Base-by-base conservation (phyloP, 345 rosid species). In the Eucalyptus rudis region DNA sequence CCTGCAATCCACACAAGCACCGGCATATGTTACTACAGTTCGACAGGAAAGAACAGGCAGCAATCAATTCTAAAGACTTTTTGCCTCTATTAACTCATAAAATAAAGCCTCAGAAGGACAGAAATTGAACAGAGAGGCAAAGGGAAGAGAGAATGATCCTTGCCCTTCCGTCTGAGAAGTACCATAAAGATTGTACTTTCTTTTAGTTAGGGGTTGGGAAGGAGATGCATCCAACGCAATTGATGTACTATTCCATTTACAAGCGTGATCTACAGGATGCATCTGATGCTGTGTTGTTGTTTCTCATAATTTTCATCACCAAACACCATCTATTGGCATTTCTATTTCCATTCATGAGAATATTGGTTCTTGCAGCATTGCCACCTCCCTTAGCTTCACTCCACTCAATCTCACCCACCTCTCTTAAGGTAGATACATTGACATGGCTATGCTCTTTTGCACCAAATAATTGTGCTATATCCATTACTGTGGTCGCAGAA, bases 1-100 rank as follows among this genome's bases (percentile, higher is more conserved):
- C 84, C 93, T 93, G 94, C 91, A 90, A 86, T 89, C 49, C 88
- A 3, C 49, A 88, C 47, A 49, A 80, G 31, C 45, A 64, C 47
- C 4, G 5, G 31, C 68, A 90, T 76, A 91, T n/a, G 84, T 83
- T 49, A 49, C 3, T 5, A 45, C 71, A 88, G 86, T 24, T 22
- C 8, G 33, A 17, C 10, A 52, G 33, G 20, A 56, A 49, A 36
- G 76, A 84, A 86, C 71, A 58, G 33, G 49, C 43, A 29, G 64
- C 33, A 7, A 76, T 64, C 11, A n/a, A 64, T 31, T 64, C 76
- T 64, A n/a, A 64, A 76, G 47, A 76, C 29, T 40, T 20, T 10
- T 20, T 36, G 84, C 84, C 84, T 44, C 84, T 40, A 22, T 76
- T 40, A 76, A 76, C 84, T 76, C 84, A 76, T 40, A 76, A 76